phyloP scores from a whole-genome alignment of 345 rosid genomes.

The Populus euphratica region DNA sequence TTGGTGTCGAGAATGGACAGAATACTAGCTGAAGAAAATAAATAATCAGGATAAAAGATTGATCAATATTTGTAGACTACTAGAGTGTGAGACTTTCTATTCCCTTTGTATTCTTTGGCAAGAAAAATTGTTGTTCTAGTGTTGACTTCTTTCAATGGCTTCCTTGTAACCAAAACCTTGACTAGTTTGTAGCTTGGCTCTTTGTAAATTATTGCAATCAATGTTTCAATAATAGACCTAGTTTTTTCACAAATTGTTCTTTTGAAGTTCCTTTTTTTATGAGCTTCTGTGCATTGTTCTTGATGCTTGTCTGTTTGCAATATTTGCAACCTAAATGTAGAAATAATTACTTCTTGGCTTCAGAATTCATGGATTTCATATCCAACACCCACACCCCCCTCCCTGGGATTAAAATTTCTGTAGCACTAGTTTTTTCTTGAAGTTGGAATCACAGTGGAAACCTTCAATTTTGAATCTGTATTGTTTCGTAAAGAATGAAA shows the following conservation, averaged over 20 bases:
- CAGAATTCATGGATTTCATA: not conserved
- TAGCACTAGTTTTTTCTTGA: not conserved
- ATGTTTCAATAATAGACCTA: conserved; percentile 51
- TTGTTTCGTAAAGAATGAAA: not conserved
- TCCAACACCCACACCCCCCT: not conserved
- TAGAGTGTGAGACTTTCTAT: conserved; percentile 49
- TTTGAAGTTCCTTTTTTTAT: not conserved
- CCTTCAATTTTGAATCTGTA: not conserved
- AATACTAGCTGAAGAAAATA: conserved; percentile 47
- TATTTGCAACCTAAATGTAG: not conserved
- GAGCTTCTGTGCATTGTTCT: not conserved
- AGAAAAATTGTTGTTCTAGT: conserved; percentile 56
- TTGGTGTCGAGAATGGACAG: conserved; percentile 78
- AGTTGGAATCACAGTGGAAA: not conserved
- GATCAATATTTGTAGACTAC: conserved; percentile 58
- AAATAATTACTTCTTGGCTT: not conserved
- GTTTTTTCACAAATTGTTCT: conserved; percentile 12
- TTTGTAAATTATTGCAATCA: conserved; percentile 70
- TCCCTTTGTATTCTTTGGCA: conserved; percentile 61
- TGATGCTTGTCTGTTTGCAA: not conserved
- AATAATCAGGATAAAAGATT: conserved; percentile 25
- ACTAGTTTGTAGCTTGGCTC: conserved; percentile 58
- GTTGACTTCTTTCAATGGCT: conserved; percentile 41
- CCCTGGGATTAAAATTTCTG: not conserved
- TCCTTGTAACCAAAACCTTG: conserved; percentile 45